These are phyloP conservation scores for Dichomitus squalens DNA, from an alignment of 1,284 basidiomycete species.

Conservation along the genomic window DNA sequence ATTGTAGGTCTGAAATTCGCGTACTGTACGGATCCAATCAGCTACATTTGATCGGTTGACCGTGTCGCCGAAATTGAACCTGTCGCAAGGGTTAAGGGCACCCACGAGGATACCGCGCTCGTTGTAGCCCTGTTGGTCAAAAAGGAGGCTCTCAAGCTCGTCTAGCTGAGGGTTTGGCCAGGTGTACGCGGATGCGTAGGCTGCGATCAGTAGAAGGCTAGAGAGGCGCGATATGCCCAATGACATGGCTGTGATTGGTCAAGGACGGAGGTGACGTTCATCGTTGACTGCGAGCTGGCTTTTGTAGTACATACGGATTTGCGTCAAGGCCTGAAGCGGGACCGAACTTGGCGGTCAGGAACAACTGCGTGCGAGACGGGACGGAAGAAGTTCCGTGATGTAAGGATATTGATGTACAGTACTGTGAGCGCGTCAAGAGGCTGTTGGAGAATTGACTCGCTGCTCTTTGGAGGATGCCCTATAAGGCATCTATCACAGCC, in stretches of 20 bases:
- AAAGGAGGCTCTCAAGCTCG: conserved; percentile 9
- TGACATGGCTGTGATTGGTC: neutral
- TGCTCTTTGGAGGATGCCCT: no score
- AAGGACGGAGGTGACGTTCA: neutral
- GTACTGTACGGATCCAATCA: conserved; percentile 9
- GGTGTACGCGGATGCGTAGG: conserved; percentile 4
- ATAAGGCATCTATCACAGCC: no score
- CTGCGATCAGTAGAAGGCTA: neutral
- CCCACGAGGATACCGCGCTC: neutral
- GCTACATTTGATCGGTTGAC: conserved; percentile 10
- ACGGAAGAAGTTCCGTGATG: no score
- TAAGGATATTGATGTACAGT: neutral
- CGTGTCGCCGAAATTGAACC: conserved; percentile 3
- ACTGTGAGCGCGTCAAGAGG: no score
- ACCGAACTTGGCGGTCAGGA: neutral
- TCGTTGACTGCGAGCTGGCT: neutral
- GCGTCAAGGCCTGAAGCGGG: neutral
- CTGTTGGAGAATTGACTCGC: no score
- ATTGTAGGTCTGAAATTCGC: neutral
- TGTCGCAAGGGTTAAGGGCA: neutral
- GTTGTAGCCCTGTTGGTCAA: conserved; percentile 10
- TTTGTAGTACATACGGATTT: neutral
- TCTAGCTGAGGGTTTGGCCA: conserved; percentile 18
- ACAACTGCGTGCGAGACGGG: neutral
- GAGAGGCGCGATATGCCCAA: neutral